Evolutionary conservation across 768 basidiomycete genomes (phyloP), one percentile per base, ranked within the genome.

Genomic region (Russula foetens): DNA sequence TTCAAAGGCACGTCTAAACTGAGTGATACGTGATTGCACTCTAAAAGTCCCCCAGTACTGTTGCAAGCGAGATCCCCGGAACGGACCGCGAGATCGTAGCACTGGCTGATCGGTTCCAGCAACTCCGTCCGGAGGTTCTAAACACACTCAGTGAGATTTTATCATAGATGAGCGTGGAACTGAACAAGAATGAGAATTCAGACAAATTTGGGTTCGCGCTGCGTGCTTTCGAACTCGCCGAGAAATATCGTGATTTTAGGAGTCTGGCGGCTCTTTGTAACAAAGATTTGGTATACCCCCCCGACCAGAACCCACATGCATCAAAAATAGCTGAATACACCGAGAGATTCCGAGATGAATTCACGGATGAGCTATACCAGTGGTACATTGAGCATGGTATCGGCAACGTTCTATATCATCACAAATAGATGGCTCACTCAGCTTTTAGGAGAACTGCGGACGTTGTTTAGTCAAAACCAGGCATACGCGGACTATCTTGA

Each of bases 341-440:
- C 59, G 80, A 88, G 47, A 79, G 78, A 67, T 96, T 88, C 73
- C 83, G 86, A 52, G 85, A 92, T 35, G 84, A 83, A 14, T 98
- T 98, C 65, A 88, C 93, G 0, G 84, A 79, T n/a, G 86, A 92
- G 68, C 77, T 97, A n/a, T 95, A 90, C 69, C 82, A 84, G 68
- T 97, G 90, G 90, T 96, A 92, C 71, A 88, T 96, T 52, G 89
- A 92, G 65, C 86, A 94, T 64, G 90, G 92, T 89, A 58, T 46
- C 80, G 70, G 9, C 24, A 55, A 24, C 31, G 49, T 24, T 41
- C 21, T 24, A 21, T 52, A 43, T 21, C 44, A 38, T 41, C 23
- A 41, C 39, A 21, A 12, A 45, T 55, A 8, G 26, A 9, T 57
- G 19, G 26, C 29, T 11, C 7, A 61, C 39, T 26, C 23, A 26